phyloP scores from a whole-genome alignment of 2,329 filamentous ascomycete genomes.

The Stachybotrys elegans region DNA sequence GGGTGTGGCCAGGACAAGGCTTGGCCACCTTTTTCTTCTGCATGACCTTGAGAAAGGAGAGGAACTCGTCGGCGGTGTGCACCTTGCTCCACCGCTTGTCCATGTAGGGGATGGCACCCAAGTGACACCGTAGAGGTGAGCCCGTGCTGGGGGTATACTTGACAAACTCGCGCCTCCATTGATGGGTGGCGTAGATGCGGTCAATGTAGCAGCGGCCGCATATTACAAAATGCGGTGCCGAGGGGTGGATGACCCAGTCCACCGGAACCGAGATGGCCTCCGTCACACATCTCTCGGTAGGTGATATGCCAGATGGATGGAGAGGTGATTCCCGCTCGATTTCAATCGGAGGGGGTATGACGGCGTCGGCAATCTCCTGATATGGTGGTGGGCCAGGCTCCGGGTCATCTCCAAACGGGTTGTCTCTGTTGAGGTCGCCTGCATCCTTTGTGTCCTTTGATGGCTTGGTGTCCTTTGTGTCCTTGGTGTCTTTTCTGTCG shows the following conservation, averaged over 20 bases:
- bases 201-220: conserved; percentile 6
- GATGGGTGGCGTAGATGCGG: conserved; percentile 4
- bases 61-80: conserved; percentile 5
- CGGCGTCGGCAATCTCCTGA: conserved; percentile 5
- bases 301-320: conserved; percentile 2
- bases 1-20: conserved; percentile 1
- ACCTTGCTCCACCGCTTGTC: conserved; percentile 4
- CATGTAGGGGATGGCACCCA: conserved; percentile 6
- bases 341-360: not conserved
- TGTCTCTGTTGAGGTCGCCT: too few species aligned
- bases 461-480: not conserved
- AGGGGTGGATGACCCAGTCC: conserved; percentile 7
- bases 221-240: conserved; percentile 6
- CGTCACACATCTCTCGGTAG: conserved; percentile 2
- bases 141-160: conserved; percentile 3
- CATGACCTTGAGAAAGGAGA: conserved; percentile 5
- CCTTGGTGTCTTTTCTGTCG: conserved; percentile 1
- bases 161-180: conserved; percentile 6
- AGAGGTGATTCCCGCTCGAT: not conserved
- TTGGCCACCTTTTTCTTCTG: conserved; percentile 5
- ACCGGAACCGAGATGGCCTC: conserved; percentile 3
- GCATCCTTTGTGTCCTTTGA: not conserved
- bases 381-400: conserved; percentile 4
- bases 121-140: conserved; percentile 1
- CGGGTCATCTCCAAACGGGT: not conserved